These are phyloP conservation scores for Solanum sparsipilum DNA, from an alignment of 257 asterid genomes.

Conservation along the genomic window DNA sequence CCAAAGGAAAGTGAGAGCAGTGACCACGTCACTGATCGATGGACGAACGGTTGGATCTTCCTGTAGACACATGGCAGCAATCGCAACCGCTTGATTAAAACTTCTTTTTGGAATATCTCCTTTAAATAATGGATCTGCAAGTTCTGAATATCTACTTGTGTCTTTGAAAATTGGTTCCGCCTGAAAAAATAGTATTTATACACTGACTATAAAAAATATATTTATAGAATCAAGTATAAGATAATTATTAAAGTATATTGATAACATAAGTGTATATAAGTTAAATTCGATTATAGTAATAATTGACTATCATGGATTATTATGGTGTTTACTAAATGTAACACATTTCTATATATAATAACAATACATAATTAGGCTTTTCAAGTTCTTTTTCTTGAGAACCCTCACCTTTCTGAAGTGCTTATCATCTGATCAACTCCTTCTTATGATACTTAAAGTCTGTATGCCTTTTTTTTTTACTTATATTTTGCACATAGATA, in stretches of 20 bases:
- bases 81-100: constrained; percentile 67
- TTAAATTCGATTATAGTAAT: no score
- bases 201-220: background rate
- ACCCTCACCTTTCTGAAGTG: no score
- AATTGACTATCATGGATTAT: no score
- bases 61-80: constrained; percentile 80
- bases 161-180: constrained; percentile 71
- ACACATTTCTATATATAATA: no score
- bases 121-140: constrained; percentile 50
- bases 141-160: constrained; percentile 38
- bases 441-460: no score
- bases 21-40: constrained; percentile 69
- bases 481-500: no score
- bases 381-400: accelerated
- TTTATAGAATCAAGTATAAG: background rate
- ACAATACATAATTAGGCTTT: no score
- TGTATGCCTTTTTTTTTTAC: no score
- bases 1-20: constrained; percentile 63
- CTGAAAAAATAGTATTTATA: background rate
- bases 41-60: constrained; percentile 64
- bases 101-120: constrained; percentile 49
- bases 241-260: no score
- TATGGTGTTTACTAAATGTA: no score
- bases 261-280: no score
- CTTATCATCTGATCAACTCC: no score